Conservation (phyloP, 2,329 filamentous ascomycete genomes). For the Xylariaceae sp. region DNA sequence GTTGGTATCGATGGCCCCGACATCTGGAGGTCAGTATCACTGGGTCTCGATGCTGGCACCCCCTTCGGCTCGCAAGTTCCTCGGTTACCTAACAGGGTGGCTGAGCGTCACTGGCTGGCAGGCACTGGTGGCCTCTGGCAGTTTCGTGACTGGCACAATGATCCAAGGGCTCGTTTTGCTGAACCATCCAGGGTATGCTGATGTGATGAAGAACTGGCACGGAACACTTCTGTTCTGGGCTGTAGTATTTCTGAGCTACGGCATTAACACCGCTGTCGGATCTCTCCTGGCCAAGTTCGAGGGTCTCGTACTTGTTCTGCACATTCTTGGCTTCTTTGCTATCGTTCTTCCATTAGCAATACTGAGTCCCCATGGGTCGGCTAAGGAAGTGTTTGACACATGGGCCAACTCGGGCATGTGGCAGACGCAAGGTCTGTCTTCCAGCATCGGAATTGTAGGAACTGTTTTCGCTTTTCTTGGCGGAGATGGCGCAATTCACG, state of each 20-base stretch:
- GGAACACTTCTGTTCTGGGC: constrained; percentile 30
- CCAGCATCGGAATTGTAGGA: constrained; percentile 17
- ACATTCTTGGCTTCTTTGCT: constrained; percentile 43
- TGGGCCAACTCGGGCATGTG: constrained; percentile 24
- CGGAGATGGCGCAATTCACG: constrained; percentile 21
- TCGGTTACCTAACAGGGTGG: constrained; percentile 25
- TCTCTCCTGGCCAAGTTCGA: constrained; percentile 36
- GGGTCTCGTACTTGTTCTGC: constrained; percentile 38
- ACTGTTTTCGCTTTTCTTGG: constrained; percentile 22
- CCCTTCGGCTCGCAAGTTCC: constrained; percentile 15
- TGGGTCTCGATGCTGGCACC: constrained; percentile 28
- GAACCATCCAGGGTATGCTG: constrained; percentile 19
- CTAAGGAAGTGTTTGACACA: constrained; percentile 29
- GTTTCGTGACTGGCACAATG: constrained; percentile 19
- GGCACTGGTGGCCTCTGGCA: constrained; percentile 17
- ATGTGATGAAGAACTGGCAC: constrained; percentile 20
- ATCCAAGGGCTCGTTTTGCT: constrained; percentile 23
- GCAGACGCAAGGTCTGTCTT: constrained; percentile 24
- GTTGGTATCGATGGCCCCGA: constrained; percentile 38
- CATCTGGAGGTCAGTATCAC: constrained; percentile 24
- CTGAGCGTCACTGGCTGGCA: constrained; percentile 23
- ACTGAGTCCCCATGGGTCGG: constrained; percentile 26
- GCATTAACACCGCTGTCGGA: constrained; percentile 33
- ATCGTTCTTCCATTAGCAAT: constrained; percentile 35
- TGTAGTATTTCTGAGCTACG: constrained; percentile 38